Percentiles rank a stretch among this genome's conserved stretches.
Conservation (phyloP, 805 yeast species). For the Saccharomycopsis sp. region DNA sequence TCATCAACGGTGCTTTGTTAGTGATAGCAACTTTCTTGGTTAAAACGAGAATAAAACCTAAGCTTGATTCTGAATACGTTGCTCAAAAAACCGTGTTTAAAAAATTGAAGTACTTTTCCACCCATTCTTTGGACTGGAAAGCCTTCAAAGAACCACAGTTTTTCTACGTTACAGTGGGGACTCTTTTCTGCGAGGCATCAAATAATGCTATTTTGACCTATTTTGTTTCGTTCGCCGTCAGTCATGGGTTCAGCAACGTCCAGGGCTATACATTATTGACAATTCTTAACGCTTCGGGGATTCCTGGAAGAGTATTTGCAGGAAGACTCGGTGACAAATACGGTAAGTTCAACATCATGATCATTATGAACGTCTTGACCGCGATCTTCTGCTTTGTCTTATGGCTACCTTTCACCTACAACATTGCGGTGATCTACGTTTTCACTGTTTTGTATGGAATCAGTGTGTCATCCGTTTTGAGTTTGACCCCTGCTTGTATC, state of each 20-base stretch:
- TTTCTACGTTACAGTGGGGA: constrained; percentile 36
- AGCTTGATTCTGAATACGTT: constrained; percentile 1
- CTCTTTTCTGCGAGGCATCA: constrained; percentile 42
- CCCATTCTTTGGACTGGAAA: constrained; percentile 2
- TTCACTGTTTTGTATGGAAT: constrained; percentile 49
- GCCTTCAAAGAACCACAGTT: constrained; percentile 41
- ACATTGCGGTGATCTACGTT: constrained; percentile 33
- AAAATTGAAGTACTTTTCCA: background rate
- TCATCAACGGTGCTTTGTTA: constrained; percentile 25
- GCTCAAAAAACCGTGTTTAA: constrained; percentile 6
- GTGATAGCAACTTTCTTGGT: constrained; percentile 26
- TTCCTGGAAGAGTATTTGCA: constrained; percentile 31
- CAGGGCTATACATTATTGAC: constrained; percentile 36
- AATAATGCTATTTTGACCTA: constrained; percentile 41
- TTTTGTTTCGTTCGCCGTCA: constrained; percentile 43
- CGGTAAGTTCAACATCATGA: constrained; percentile 45
- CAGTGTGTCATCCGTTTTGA: constrained; percentile 47
- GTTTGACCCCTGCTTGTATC: constrained; percentile 52
- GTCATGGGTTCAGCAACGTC: constrained; percentile 32
- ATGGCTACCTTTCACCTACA: constrained; percentile 40
- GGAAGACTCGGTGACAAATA: constrained; percentile 31
- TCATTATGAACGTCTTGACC: constrained; percentile 31
- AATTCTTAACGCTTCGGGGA: constrained; percentile 31
- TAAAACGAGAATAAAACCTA: constrained; percentile 29
- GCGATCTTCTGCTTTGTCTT: constrained; percentile 31